These are phyloP conservation scores for Tetrastigma voinierianum DNA, from an alignment of 164 flowering plant species.

Conservation along the genomic window DNA sequence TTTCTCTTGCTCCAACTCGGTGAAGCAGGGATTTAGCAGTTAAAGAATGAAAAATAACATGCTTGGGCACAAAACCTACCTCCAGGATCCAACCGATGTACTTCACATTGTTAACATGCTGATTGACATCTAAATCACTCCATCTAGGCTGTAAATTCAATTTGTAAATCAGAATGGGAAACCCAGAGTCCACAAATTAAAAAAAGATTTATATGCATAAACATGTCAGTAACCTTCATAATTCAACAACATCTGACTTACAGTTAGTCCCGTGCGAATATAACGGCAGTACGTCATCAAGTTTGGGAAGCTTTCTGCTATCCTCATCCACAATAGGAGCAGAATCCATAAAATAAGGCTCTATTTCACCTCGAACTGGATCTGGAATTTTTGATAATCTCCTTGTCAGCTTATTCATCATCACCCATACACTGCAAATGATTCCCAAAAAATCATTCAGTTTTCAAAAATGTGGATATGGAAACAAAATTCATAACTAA, in stretches of 20 bases:
- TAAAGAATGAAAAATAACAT: not conserved
- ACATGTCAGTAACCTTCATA: not conserved
- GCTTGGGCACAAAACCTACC: constrained; percentile 37
- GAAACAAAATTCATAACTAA: too few species aligned
- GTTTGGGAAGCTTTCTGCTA: constrained; percentile 61
- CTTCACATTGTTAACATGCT: constrained; percentile 94
- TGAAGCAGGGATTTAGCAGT: not conserved
- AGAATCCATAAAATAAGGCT: constrained; percentile 52
- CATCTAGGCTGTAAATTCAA: constrained; percentile 66
- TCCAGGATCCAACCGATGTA: constrained; percentile 89
- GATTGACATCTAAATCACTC: constrained; percentile 90
- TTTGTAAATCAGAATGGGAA: not conserved
- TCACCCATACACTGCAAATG: constrained; percentile 57
- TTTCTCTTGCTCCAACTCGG: too few species aligned
- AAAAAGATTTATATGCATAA: not conserved
- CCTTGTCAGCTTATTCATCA: constrained; percentile 87
- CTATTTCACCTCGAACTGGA: constrained; percentile 74
- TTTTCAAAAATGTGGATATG: not conserved
- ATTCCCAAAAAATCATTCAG: constrained; percentile 7
- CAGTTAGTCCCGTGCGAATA: constrained; percentile 63
- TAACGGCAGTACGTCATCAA: constrained; percentile 57
- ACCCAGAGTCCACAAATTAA: not conserved
- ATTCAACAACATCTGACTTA: constrained; percentile 32
- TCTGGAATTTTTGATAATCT: constrained; percentile 78
- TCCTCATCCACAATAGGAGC: constrained; percentile 70